Evolutionary conservation across 2,329 filamentous ascomycete genomes (phyloP).

Genomic region (Scedosporium boydii): DNA sequence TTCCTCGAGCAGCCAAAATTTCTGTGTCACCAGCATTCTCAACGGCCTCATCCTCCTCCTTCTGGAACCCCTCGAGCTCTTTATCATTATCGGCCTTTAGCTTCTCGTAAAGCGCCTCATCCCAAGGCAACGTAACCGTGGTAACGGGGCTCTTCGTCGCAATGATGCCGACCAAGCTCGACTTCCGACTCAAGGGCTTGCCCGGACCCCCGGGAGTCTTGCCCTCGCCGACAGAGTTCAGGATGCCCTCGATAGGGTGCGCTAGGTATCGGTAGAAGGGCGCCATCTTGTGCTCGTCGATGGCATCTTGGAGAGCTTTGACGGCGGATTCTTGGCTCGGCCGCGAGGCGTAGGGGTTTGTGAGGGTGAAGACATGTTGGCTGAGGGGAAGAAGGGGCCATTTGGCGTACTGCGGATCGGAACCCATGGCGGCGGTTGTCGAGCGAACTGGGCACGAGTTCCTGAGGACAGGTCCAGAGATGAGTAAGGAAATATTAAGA

Average conservation of each 20-base stretch:
- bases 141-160: constrained; percentile 58
- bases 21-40: constrained; percentile 97
- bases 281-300: constrained; percentile 76
- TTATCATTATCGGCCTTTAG: constrained; percentile 68
- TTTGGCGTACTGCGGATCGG: constrained; percentile 78
- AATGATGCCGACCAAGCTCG: constrained; percentile 64
- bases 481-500: background rate
- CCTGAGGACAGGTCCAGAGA: background rate
- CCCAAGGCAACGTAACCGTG: constrained; percentile 72
- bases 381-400: constrained; percentile 74
- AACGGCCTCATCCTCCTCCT: constrained; percentile 85
- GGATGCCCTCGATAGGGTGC: constrained; percentile 70
- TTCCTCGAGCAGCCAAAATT: constrained; percentile 82
- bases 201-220: constrained; percentile 25
- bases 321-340: constrained; percentile 59
- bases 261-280: constrained; percentile 78
- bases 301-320: constrained; percentile 72
- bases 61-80: constrained; percentile 67
- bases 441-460: background rate
- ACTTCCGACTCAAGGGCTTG: constrained; percentile 57
- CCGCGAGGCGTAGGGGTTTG: constrained; percentile 64
- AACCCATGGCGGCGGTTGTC: constrained; percentile 48
- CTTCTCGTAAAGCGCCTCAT: constrained; percentile 75
- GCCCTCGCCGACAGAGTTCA: constrained; percentile 67
- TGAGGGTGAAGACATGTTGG: constrained; percentile 80